These are phyloP conservation scores for Aspergillus awamori DNA, from an alignment of 2,329 filamentous ascomycete species.

Conservation along the genomic window DNA sequence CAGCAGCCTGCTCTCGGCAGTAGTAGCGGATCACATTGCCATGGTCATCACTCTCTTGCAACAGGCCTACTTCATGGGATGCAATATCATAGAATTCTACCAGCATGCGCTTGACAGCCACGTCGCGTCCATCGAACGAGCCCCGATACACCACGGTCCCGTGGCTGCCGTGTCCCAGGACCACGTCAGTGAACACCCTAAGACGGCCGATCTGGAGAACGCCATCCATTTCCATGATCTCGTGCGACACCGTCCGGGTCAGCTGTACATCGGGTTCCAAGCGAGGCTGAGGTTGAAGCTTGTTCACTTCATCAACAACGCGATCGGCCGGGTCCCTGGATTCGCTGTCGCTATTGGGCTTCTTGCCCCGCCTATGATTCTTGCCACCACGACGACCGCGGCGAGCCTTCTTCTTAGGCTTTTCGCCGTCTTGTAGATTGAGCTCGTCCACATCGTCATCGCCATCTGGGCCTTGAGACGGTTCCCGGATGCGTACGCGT, in stretches of 20 bases:
- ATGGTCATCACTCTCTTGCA: conserved; percentile 93
- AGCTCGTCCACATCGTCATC: conserved; percentile 38
- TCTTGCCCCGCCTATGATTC: conserved; percentile 60
- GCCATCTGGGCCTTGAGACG: conserved; percentile 36
- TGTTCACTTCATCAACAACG: conserved; percentile 60
- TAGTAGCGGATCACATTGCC: conserved; percentile 97
- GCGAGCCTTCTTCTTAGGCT: conserved; percentile 69
- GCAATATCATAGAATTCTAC: conserved; percentile 96
- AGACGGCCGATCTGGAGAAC: conserved; percentile 63
- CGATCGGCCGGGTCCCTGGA: conserved; percentile 61
- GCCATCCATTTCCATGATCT: conserved; percentile 62
- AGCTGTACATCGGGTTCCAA: conserved; percentile 65
- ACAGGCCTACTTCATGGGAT: conserved; percentile 84
- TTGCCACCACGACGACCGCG: conserved; percentile 73
- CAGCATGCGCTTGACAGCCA: conserved; percentile 96
- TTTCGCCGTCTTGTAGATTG: conserved; percentile 37
- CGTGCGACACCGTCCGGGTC: conserved; percentile 57
- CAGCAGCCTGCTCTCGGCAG: conserved; percentile 82
- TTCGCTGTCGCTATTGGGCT: conserved; percentile 57
- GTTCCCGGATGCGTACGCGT: conserved; percentile 46
- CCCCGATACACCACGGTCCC: conserved; percentile 96
- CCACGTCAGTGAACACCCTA: conserved; percentile 61
- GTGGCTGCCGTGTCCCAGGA: conserved; percentile 79
- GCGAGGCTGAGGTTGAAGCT: conserved; percentile 44
- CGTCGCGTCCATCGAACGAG: conserved; percentile 88